Evolutionary conservation across 1,284 basidiomycete genomes (phyloP), one percentile per base, ranked within the genome.

Genomic region (Leccinum subrobustum): DNA sequence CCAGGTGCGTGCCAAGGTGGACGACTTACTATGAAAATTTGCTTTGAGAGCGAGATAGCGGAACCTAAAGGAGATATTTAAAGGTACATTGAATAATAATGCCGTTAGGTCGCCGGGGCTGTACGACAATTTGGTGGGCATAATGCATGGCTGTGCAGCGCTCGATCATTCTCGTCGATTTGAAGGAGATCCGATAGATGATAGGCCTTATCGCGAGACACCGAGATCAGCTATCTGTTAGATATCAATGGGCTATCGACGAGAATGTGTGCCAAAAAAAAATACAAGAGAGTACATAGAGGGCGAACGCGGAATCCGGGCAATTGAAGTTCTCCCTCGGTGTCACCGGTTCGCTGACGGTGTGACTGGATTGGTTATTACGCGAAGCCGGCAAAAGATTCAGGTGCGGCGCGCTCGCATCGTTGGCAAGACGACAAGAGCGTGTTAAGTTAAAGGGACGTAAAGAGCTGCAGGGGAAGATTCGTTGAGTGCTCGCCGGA

Each of bases 401-500:
- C 52, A 16, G 52, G 31, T 53, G 44, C 18, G 18, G 18, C 20
- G 18, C 51, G 51, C 33, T 33, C 33, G 6, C 18, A 18, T 8
- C 4, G 31, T 31, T 37, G 31, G 23, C 47, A 48, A 25, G 47
- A 25, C 47, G 47, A 48, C 47, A 48, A 16, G 37, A 31, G 39
- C 8, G 16, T 39, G 12, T 8, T 11, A 23, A 20, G 58, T 25
- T 20, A 23, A 3, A 18, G 39, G 25, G 65, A 65, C 64, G 66
- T 67, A 66, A 66, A 48, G 51, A 35, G 59, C 23, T 60, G 63
- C 7, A 57, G 69, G 44, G 62, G 59, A 67, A 60, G 57, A 57
- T 31, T 53, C 20, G 12, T 33, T 33, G 14, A 53, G 14, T 37
- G n/a, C 39, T n/a, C 16, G n/a, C 39, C 39, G n/a, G 39, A 42